These are phyloP conservation scores for Oenanthe javanica DNA, from an alignment of 140 eudicot species.

Conservation along the genomic window DNA sequence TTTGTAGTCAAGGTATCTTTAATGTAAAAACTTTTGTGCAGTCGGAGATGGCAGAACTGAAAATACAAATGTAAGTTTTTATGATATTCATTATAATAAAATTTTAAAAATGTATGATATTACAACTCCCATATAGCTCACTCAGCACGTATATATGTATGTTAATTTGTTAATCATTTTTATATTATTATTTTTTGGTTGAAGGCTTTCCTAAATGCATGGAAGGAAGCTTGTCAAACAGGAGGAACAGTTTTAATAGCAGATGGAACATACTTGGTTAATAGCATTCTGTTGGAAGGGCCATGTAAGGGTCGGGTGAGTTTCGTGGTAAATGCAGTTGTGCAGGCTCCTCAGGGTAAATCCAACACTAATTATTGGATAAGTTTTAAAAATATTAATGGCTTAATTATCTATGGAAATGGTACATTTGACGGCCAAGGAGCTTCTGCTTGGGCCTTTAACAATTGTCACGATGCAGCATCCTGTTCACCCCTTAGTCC, in stretches of 20 bases:
- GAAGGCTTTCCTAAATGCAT: conserved; percentile 15
- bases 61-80: conserved; percentile 3
- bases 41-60: conserved; percentile 26
- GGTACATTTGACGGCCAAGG: conserved; percentile 21
- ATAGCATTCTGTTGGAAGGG: neutral
- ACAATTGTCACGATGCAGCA: neutral
- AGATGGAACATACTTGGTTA: conserved; percentile 3
- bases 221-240: conserved; percentile 10
- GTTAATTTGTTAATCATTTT: neutral
- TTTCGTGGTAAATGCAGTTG: neutral
- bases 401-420: conserved; percentile 5
- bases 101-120: neutral
- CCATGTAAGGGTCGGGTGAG: conserved; percentile 16
- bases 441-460: conserved; percentile 9
- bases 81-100: too few species aligned
- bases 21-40: conserved; percentile 13
- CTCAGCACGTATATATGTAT: too few species aligned
- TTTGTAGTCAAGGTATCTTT: neutral
- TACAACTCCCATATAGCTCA: too few species aligned
- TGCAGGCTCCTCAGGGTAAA: conserved; percentile 1
- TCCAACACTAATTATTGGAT: conserved; percentile 6
- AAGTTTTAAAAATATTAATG: neutral
- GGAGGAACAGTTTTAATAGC: conserved; percentile 16
- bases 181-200: neutral
- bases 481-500: neutral